Evolutionary conservation across 2,329 filamentous ascomycete genomes (phyloP).

Genomic region (Xylaria sp.): DNA sequence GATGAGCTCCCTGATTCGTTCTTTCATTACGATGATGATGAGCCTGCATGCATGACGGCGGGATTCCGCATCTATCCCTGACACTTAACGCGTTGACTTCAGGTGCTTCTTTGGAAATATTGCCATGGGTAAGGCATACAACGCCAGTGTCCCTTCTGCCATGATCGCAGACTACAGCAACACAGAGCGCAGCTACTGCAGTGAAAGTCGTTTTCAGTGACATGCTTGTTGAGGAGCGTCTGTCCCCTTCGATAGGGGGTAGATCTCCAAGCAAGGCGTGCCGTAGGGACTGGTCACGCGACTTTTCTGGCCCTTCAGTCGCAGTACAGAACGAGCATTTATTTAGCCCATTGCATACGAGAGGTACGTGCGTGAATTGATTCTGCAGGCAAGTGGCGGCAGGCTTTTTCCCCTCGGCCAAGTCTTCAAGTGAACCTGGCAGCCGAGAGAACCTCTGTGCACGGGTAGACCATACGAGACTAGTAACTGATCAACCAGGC

Average conservation of each 20-base stretch:
- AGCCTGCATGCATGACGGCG: neutral
- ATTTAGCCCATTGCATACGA: neutral
- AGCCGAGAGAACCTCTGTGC: neutral
- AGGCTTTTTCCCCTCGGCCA: neutral
- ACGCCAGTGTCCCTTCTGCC: neutral
- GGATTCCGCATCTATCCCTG: neutral
- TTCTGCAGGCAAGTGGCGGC: neutral
- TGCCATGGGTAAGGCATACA: neutral
- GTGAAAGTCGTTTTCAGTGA: neutral
- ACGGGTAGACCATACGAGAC: neutral
- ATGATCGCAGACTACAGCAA: neutral
- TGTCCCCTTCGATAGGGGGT: neutral
- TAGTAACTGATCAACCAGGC: neutral
- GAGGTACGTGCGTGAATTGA: neutral
- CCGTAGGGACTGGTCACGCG: neutral
- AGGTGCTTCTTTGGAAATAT: neutral
- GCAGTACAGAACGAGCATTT: neutral
- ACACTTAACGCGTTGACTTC: neutral
- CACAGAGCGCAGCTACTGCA: neutral
- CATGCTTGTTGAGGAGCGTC: neutral
- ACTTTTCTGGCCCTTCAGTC: neutral
- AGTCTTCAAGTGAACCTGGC: neutral
- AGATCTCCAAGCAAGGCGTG: neutral
- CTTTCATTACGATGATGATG: neutral
- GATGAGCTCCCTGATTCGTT: neutral